These are phyloP conservation scores for Cutaneotrichosporon sp. DNA, from an alignment of 1,284 basidiomycete genomes.

Conservation along the genomic window DNA sequence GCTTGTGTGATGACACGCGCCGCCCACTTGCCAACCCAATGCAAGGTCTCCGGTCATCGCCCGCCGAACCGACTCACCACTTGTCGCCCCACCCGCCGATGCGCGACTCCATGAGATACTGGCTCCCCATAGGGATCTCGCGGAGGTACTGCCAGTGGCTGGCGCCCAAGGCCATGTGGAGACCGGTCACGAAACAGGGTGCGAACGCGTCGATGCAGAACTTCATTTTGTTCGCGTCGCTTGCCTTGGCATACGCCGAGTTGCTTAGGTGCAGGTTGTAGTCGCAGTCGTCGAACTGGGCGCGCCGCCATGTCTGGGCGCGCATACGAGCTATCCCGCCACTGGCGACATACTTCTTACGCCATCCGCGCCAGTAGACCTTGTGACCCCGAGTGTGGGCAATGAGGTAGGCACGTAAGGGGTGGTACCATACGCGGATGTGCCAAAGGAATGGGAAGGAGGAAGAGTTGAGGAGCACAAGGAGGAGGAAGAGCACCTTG, in stretches of 20 bases:
- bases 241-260: slow-evolving; percentile 50
- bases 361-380: slow-evolving; percentile 32
- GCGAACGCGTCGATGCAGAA: slow-evolving; percentile 57
- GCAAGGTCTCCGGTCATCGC: too few species aligned
- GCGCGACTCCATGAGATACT: slow-evolving; percentile 65
- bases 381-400: slow-evolving; percentile 26
- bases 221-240: slow-evolving; percentile 55
- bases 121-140: slow-evolving; percentile 68
- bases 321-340: slow-evolving; percentile 30
- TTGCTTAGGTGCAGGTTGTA: slow-evolving; percentile 49
- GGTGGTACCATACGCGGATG: slow-evolving; percentile 36
- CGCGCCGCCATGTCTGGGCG: slow-evolving; percentile 27
- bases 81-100: slow-evolving; percentile 75
- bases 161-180: slow-evolving; percentile 66
- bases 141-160: slow-evolving; percentile 69
- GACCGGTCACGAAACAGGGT: slow-evolving; percentile 60
- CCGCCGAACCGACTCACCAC: slow-evolving; percentile 57
- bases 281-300: slow-evolving; percentile 47
- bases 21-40: too few species aligned
- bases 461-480: slow-evolving; percentile 39
- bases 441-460: slow-evolving; percentile 48
- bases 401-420: slow-evolving; percentile 25
- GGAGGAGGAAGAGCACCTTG: slow-evolving; percentile 40
- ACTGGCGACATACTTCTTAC: slow-evolving; percentile 16
- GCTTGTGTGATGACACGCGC: too few species aligned